Conservation (phyloP, 139 green algal genomes). For the Astrephomene gubernaculifera region DNA sequence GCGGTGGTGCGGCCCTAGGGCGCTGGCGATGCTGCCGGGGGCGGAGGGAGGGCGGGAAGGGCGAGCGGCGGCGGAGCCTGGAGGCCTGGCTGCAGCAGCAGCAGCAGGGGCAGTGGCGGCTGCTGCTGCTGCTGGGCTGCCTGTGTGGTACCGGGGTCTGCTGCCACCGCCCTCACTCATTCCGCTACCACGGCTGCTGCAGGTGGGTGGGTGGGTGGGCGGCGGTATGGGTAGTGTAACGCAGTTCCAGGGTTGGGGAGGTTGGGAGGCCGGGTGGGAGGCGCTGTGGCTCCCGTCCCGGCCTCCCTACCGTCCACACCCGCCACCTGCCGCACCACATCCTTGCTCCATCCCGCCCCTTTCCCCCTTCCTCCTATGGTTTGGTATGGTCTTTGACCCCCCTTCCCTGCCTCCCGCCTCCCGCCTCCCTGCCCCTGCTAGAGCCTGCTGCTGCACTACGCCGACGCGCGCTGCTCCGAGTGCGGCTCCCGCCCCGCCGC, state of each 20-base stretch:
- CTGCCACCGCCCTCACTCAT: conserved; percentile 38
- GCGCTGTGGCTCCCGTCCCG: background rate
- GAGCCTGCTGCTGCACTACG: conserved; percentile 15
- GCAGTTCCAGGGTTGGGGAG: no score
- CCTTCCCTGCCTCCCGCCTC: no score
- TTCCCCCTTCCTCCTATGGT: no score
- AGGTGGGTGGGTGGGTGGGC: conserved; percentile 24
- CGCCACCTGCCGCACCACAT: background rate
- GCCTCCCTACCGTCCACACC: background rate
- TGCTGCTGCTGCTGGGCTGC: background rate
- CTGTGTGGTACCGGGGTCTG: background rate
- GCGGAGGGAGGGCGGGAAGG: background rate
- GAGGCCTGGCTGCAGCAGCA: background rate
- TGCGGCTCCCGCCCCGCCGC: conserved; percentile 24
- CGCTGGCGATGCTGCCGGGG: background rate
- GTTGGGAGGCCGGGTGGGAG: no score
- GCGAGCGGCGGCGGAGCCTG: background rate
- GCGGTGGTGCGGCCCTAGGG: conserved; percentile 22
- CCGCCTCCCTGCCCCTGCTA: no score
- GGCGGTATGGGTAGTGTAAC: no score
- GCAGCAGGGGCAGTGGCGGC: background rate
- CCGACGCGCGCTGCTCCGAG: conserved; percentile 27
- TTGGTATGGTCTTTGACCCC: no score
- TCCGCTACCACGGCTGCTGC: conserved; percentile 48
- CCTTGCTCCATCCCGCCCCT: background rate